Conservation (phyloP, 345 rosid species). For the Hypericum perforatum region DNA sequence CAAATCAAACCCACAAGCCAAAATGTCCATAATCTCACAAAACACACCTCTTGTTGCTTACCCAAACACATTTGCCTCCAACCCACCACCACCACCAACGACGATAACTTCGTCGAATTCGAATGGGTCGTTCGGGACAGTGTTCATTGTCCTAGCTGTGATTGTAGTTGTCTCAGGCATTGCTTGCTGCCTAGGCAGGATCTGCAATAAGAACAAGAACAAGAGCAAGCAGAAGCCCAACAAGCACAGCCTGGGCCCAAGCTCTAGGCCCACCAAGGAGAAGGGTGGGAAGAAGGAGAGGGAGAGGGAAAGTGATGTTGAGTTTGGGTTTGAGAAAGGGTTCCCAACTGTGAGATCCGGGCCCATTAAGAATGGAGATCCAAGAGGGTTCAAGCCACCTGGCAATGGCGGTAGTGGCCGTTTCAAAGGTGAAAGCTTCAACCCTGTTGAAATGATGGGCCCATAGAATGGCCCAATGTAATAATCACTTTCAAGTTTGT, state of each 20-base stretch:
- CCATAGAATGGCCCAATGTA: too few species aligned
- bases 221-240: not conserved
- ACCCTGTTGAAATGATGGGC: too few species aligned
- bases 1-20: slow-evolving; percentile 1
- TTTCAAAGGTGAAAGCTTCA: too few species aligned
- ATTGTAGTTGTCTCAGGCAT: slow-evolving; percentile 40
- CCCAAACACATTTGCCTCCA: slow-evolving; percentile 33
- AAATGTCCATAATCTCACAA: slow-evolving; percentile 8
- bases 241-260: not conserved
- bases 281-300: not conserved
- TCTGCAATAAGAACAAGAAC: slow-evolving; percentile 25
- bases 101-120: slow-evolving; percentile 30
- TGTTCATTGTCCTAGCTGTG: slow-evolving; percentile 51
- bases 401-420: too few species aligned
- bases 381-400: too few species aligned
- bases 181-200: slow-evolving; percentile 51
- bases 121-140: slow-evolving; percentile 58
- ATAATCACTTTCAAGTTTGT: too few species aligned
- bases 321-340: slow-evolving; percentile 5
- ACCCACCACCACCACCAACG: slow-evolving; percentile 20
- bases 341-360: too few species aligned
- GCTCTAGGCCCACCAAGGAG: not conserved
- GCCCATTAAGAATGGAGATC: too few species aligned
- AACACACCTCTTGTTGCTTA: slow-evolving; percentile 28
- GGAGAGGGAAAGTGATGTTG: not conserved